phyloP scores from a whole-genome alignment of 1,284 basidiomycete genomes.

The Xerocomus amazonicus region DNA sequence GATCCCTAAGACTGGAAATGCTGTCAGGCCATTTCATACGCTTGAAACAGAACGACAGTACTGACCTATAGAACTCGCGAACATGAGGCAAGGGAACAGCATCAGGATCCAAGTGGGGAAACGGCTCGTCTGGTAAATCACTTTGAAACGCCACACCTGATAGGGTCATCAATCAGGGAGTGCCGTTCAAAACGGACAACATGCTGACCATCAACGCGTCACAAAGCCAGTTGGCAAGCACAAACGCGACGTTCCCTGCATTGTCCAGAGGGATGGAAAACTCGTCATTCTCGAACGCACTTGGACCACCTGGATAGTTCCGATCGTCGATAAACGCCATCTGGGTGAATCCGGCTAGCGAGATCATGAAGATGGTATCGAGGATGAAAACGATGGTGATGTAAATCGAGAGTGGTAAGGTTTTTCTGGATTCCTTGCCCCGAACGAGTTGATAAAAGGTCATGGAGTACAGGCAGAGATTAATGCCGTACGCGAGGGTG shows the following conservation, averaged over 20 bases:
- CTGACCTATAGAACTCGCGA: conserved; percentile 16
- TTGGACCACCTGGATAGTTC: conserved; percentile 29
- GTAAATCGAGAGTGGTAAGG: conserved; percentile 15
- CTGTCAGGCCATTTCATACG: background rate
- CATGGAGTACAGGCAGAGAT: conserved; percentile 8
- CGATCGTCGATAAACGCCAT: conserved; percentile 33
- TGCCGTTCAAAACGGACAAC: too few relatives aligned
- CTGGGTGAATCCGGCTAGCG: conserved; percentile 21
- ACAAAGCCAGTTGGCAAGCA: conserved; percentile 23
- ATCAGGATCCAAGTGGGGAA: conserved; percentile 15
- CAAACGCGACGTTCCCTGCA: conserved; percentile 10
- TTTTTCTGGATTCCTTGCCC: background rate
- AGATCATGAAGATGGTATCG: conserved; percentile 24
- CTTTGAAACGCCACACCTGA: conserved; percentile 32
- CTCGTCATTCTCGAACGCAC: conserved; percentile 10
- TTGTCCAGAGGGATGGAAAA: conserved; percentile 17
- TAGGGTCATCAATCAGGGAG: background rate
- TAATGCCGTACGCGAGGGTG: conserved; percentile 11
- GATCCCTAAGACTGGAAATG: conserved; percentile 6
- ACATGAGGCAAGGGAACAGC: conserved; percentile 16
- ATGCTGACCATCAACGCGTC: conserved; percentile 29
- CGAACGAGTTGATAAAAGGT: conserved; percentile 13
- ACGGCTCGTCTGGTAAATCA: conserved; percentile 17
- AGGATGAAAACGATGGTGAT: conserved; percentile 23
- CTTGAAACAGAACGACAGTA: background rate